Base-by-base conservation (phyloP, 202 grass and related monocot genomes). In the Bolboschoenoplectus hybrid region DNA sequence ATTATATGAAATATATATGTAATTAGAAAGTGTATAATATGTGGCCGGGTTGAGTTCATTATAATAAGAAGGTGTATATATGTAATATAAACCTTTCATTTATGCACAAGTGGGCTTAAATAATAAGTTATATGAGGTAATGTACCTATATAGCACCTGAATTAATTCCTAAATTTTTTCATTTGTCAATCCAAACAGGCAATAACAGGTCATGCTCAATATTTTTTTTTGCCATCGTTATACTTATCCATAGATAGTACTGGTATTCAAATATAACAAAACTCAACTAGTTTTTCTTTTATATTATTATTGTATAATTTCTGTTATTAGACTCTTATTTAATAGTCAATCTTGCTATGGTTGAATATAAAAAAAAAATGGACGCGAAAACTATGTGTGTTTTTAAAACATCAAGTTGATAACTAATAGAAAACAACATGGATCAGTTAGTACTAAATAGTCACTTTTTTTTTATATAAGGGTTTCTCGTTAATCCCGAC, bases 111-210 rank as follows among this genome's bases (percentile, higher is more conserved):
- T 49, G 69, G 69, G 41, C 2, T 46, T 73, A 49, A 7, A 8
- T 47, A 73, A 47, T 32, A 26, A 73, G n/a, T 43, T 9, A 74
- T 20, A 74, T 9, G 45, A 50, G 9, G 8, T 26, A 73, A 47
- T 73, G 6, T 5, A 73, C 9, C 2, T 10, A 74, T 32, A 44
- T 49, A 50, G 7, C 45, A 74, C 44, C 70, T 74, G 43, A 50
- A 3, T 74, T 74, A 6, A 49, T 50, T 73, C 19, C 45, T 12
- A 47, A 50, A 47, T 49, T 74, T 50, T 70, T 44, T 45, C 26
- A 32, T 51, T 74, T 74, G 43, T 74, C 45, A 32, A 50, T 74
- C 45, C 70, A 47, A 26, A 74, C 17, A 50, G 70, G 45, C 44
- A 73, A 73, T 17, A 73, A 8, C 9, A 19, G 39, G 68, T n/a